Conservation (phyloP, 495 filamentous ascomycete genomes). For the Rhypophila decipiens region DNA sequence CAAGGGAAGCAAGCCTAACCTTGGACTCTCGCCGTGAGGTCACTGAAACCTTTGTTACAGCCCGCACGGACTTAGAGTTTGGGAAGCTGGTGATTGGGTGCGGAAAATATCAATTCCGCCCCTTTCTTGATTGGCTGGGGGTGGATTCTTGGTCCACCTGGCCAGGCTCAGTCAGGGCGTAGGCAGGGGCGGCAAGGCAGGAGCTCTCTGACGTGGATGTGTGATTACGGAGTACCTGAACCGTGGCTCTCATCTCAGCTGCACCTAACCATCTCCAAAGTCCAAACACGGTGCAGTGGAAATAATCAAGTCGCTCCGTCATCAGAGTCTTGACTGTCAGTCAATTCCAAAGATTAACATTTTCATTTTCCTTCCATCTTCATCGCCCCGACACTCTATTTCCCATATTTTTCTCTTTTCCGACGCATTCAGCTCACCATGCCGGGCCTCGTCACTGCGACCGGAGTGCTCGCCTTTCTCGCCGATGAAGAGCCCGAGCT, state of each 20-base stretch:
- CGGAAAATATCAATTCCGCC: neutral
- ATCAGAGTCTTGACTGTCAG: too few relatives aligned
- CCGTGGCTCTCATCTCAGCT: conserved; percentile 4
- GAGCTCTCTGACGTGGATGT: conserved; percentile 31
- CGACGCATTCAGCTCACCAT: conserved; percentile 41
- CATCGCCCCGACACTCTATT: too few relatives aligned
- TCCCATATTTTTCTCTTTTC: too few relatives aligned
- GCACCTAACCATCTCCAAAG: conserved; percentile 5
- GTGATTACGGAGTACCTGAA: neutral
- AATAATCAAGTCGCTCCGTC: conserved; percentile 2
- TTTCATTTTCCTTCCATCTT: neutral
- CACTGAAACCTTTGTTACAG: too few relatives aligned
- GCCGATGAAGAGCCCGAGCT: conserved; percentile 90
- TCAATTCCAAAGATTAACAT: too few relatives aligned
- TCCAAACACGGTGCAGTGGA: conserved; percentile 5
- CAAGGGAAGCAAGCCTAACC: conserved; percentile 2
- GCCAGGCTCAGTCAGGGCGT: neutral
- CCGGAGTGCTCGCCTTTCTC: conserved; percentile 90
- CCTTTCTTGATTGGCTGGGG: neutral
- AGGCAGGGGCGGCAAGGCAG: conserved; percentile 20
- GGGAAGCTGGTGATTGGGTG: too few relatives aligned
- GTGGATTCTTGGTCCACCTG: neutral
- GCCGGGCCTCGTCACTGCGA: conserved; percentile 90
- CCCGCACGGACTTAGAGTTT: too few relatives aligned
- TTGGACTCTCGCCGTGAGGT: too few relatives aligned